Percentiles rank a stretch among this genome's conserved stretches.
Evolutionary conservation across 768 basidiomycete species (phyloP).

Genomic region (Saitozyma sp.): DNA sequence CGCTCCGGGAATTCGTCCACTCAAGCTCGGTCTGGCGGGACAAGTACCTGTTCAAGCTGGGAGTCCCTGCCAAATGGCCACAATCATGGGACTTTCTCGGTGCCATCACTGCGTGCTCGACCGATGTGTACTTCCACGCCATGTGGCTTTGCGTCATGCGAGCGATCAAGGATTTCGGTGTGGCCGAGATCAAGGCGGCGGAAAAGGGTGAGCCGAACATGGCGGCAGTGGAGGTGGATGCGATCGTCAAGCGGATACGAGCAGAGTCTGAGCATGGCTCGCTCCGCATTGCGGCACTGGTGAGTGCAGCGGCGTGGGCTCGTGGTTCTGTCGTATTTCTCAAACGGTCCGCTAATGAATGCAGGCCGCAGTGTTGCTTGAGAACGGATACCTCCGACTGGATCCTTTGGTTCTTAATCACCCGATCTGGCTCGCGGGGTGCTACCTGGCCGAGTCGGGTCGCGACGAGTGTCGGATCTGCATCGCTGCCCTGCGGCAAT

Average conservation of each 20-base stretch:
- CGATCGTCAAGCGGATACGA: constrained; percentile 21
- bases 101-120: constrained; percentile 63
- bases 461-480: constrained; percentile 80
- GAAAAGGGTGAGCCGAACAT: constrained; percentile 55
- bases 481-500: constrained; percentile 81
- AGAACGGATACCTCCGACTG: constrained; percentile 73
- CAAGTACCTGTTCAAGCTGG: constrained; percentile 71
- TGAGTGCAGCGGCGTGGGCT: constrained; percentile 51
- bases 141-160: constrained; percentile 85
- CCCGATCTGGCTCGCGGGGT: constrained; percentile 79
- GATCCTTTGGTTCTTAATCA: constrained; percentile 65
- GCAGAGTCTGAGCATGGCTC: constrained; percentile 82
- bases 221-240: constrained; percentile 66
- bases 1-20: constrained; percentile 62
- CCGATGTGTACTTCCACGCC: constrained; percentile 69
- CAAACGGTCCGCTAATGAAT: constrained; percentile 2
- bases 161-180: constrained; percentile 80
- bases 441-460: constrained; percentile 75
- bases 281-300: constrained; percentile 82
- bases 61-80: constrained; percentile 81
- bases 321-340: neutral
- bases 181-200: constrained; percentile 62
- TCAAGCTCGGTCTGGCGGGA: constrained; percentile 72
- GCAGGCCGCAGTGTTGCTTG: constrained; percentile 76
- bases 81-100: constrained; percentile 87